Evolutionary conservation across 148 eudicot species (phyloP), one percentile per base, ranked within the genome.

Genomic region (Vaccinium corymbosum): DNA sequence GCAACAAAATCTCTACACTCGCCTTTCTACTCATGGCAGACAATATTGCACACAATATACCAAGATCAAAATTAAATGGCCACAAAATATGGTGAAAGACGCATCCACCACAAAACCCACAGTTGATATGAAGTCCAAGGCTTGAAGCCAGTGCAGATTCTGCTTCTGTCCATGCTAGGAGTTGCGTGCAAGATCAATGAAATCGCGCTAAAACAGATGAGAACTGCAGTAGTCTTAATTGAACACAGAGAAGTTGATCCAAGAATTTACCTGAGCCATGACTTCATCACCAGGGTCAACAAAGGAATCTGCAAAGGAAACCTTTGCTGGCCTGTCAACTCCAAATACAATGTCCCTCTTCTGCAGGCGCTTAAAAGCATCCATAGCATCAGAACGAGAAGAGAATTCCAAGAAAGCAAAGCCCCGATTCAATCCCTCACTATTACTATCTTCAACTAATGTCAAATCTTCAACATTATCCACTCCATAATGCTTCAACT

Each of bases 211-310:
- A 38, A 79, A 79, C 46, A 52, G 50, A 27, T 35, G 49, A 46
- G 68, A 84, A 79, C 61, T 70, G 52, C 68, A 80, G 53, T 68
- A 53, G 53, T 80, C 73, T 76, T 57, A 6, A 75, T 42, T 52
- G 15, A 82, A 82, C 51, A 11, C 29, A 82, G 80, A 82, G 1
- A 82, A n/a, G 75, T 72, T 51, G 66, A 76, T 81, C 89, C 80
- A 86, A 81, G 78, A 61, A 71, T 78, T 86, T 91, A 97, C 99
- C 99, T 97, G 97, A 48, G 99, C 91, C 99, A 97, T 97, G 84
- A 97, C 90, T 86, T 97, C 98, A 92, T 97, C 98, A 82, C 99
- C 99, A 81, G 99, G 97, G 84, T 97, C 97, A 86, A 97, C 88
- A 88, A 97, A 94, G 68, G 97, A 93, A 88, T 94, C 99, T 50